Base-by-base conservation (phyloP, 345 rosid species). In the Populus deltoides region DNA sequence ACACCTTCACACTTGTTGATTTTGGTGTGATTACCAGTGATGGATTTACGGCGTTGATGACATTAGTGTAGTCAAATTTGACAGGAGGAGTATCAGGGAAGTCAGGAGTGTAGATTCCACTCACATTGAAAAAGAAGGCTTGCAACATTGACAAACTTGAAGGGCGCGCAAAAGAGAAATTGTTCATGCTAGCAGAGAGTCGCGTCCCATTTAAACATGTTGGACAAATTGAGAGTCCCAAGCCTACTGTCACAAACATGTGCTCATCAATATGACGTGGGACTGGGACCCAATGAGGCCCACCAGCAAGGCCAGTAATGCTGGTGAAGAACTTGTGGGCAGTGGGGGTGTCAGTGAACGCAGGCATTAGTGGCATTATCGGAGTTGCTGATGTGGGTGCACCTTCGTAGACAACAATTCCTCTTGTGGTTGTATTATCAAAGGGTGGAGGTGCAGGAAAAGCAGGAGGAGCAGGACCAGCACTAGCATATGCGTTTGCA, bases 151-250 rank as follows among this genome's bases (percentile, higher is more conserved):
- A 91, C 71, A 92, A 18, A 5, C 66, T 83, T 0, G 77, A 86
- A 0, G 99, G 97, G 5, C 66, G 0, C n/a, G 51, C 75, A 73
- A 93, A 92, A 0, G 99, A 96, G 11, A 72, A 78, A 43, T 96
- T 96, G 88, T 83, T 96, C 98, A 96, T 89, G 43, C 90, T 89
- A 8, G 99, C 94, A 0, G 99, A 80, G 35, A 86, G 31, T 72
- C 81, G 79, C 11, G 86, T 57, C 29, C 84, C 85, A 16, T 45
- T n/a, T 15, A 47, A 84, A 78, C 99, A 93, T 29, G 89, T 90
- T 39, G 79, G 67, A 33, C 99, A 96, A 0, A 74, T 72, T 0
- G 85, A 86, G 0, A 93, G 47, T 5, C 71, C 89, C 15, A 91
- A 75, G 20, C 94, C 92, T 0, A 93, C 20, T 15, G 98, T 96